Evolutionary conservation across 768 basidiomycete species (phyloP).

Genomic region (Suillus subluteus): DNA sequence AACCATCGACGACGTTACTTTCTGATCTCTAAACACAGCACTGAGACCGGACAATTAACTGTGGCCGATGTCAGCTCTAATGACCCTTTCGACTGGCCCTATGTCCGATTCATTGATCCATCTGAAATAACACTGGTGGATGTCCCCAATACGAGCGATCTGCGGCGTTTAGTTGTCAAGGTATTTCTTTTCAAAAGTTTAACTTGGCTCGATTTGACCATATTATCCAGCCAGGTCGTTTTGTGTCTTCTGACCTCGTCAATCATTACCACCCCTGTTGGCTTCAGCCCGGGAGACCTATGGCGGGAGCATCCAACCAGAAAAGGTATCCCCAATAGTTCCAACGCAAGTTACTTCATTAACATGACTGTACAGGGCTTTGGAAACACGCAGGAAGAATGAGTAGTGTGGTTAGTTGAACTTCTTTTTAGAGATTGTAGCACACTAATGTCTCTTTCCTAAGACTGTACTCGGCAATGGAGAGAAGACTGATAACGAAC

Average conservation of each 20-base stretch:
- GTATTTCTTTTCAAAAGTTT: neutral
- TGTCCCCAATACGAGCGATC: neutral
- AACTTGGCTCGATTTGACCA: neutral
- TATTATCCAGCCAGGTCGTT: neutral
- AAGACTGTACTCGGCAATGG: neutral
- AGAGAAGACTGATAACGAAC: neutral
- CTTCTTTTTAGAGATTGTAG: neutral
- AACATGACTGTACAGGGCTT: neutral
- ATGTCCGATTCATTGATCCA: neutral
- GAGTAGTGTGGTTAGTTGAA: neutral
- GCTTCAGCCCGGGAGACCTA: neutral
- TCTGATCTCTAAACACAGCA: neutral
- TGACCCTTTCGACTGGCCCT: neutral
- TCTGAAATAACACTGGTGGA: neutral
- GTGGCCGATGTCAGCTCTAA: neutral
- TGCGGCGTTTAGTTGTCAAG: neutral
- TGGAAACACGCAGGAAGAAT: neutral
- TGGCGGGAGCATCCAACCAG: neutral
- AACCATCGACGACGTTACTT: neutral
- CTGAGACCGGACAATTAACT: conserved; percentile 1
- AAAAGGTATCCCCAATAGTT: neutral
- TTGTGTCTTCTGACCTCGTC: neutral
- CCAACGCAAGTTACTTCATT: neutral
- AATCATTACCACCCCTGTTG: neutral
- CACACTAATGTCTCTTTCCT: neutral